Conservation (phyloP, 2,329 filamentous ascomycete species). For the Metarhizium rileyi region DNA sequence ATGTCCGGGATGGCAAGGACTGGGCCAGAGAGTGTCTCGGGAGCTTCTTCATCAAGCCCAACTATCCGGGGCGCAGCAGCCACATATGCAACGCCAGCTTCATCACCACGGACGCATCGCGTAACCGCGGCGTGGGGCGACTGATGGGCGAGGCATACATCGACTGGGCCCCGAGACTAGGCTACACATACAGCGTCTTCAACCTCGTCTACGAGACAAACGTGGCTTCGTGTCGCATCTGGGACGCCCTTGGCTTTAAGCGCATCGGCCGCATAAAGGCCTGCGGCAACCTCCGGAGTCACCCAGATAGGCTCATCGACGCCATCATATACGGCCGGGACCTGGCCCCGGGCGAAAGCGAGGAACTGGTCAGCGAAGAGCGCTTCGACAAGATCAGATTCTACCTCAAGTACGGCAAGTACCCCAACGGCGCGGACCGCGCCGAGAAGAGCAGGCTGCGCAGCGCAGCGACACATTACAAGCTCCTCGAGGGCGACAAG, state of each 20-base stretch:
- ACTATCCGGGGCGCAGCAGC: slow-evolving; percentile 83
- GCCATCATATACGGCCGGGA: slow-evolving; percentile 71
- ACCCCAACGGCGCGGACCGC: slow-evolving; percentile 84
- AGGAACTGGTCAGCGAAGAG: slow-evolving; percentile 85
- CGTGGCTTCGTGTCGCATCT: slow-evolving; percentile 79
- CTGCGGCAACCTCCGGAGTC: slow-evolving; percentile 58
- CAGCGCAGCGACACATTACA: slow-evolving; percentile 92
- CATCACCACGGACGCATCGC: slow-evolving; percentile 61
- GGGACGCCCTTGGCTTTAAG: slow-evolving; percentile 89
- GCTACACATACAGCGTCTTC: slow-evolving; percentile 88
- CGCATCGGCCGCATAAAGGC: slow-evolving; percentile 75
- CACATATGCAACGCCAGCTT: slow-evolving; percentile 85
- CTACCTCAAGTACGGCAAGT: slow-evolving; percentile 90
- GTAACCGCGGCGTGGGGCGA: slow-evolving; percentile 64
- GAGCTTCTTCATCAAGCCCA: slow-evolving; percentile 90
- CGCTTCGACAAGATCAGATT: slow-evolving; percentile 98
- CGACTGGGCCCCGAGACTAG: slow-evolving; percentile 69
- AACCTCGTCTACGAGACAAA: slow-evolving; percentile 93
- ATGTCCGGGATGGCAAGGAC: slow-evolving; percentile 51
- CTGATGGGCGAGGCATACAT: slow-evolving; percentile 70
- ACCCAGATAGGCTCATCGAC: slow-evolving; percentile 59
- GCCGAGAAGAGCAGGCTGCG: slow-evolving; percentile 92
- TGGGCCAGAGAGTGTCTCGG: slow-evolving; percentile 78
- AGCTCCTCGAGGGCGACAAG: slow-evolving; percentile 66
- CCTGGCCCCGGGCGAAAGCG: slow-evolving; percentile 47